Percentiles rank a stretch among this genome's conserved stretches.
Conservation (phyloP, 75 land plant genomes). For the Cupressus sempervirens region DNA sequence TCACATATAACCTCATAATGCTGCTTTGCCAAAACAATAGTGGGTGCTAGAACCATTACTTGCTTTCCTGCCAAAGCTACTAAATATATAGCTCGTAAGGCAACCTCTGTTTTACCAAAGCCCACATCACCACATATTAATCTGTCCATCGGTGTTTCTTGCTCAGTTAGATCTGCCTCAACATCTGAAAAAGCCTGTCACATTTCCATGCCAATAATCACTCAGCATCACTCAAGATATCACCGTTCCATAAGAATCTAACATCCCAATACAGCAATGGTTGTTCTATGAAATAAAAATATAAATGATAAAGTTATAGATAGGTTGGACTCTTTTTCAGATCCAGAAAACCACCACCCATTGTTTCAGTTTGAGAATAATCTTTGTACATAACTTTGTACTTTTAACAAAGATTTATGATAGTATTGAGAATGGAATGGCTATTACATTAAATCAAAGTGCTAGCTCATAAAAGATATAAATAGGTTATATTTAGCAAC, state of each 20-base stretch:
- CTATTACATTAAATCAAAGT: neutral
- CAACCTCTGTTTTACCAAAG: conserved; percentile 99
- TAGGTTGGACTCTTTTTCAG: neutral
- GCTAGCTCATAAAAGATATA: neutral
- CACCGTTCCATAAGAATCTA: neutral
- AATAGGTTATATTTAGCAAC: neutral
- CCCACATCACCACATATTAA: conserved; percentile 99
- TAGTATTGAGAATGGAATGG: neutral
- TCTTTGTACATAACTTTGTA: neutral
- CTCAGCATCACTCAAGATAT: neutral
- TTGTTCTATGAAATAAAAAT: neutral
- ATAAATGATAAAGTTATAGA: neutral
- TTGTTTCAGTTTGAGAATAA: neutral
- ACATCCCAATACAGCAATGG: neutral
- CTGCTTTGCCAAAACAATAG: conserved; percentile 95
- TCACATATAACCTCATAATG: conserved; percentile 82
- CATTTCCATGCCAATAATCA: neutral
- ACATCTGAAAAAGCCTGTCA: conserved; percentile 90
- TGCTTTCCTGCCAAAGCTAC: conserved; percentile 85
- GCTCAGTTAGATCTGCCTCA: conserved; percentile 80
- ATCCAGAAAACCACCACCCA: neutral
- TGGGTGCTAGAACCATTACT: conserved; percentile 96
- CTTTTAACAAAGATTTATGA: neutral
- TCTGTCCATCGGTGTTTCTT: conserved; percentile 98
- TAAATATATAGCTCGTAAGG: conserved; percentile 79